Base-by-base conservation (phyloP, 148 eudicot genomes). In the Cornus controversa region DNA sequence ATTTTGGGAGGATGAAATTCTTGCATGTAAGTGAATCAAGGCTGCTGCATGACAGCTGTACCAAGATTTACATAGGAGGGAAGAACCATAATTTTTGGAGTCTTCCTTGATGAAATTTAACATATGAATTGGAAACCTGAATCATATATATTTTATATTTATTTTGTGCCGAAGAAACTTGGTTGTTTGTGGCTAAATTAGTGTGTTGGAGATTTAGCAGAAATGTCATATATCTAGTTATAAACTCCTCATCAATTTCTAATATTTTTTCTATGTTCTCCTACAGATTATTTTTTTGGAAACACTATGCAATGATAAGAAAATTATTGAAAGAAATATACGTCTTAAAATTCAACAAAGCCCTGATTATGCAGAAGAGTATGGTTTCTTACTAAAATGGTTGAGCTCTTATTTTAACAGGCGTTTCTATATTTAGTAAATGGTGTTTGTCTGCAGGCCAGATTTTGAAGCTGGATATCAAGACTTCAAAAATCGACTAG, bases 331-430 rank as follows among this genome's bases (percentile, higher is more conserved):
- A 85, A 88, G 98, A 82, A 93, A 96, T 77, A 96, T 96, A 89
- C 94, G 99, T 50, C 92, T 96, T 79, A 96, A 96, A 84, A 91
- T 96, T 84, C 99, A 96, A 83, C 99, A 96, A 77, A 96, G 99
- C 85, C 99, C 99, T 72, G 99, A 96, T 79, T 96, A 96, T 84
- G 93, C 99, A 42, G 99, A 96, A 80, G 88, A 91, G 99, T 96
- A 89, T 81, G 94, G 72, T 31, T 63, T 26, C 78, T 47, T 66
- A 26, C 69, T 67, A 50, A 71, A 67, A 29, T 73, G 47, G 47
- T 18, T 66, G 23, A 69, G 63, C 37, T 67, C 5, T 58, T 69
- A 40, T 64, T 25, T 70, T 53, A 28, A 54, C 67, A 13, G n/a
- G 27, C 75, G 27, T 23, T 28, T 80, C 8, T 36, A 8, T 70